Evolutionary conservation across 2,329 filamentous ascomycete genomes (phyloP).

Genomic region (Alternaria gansuensis): DNA sequence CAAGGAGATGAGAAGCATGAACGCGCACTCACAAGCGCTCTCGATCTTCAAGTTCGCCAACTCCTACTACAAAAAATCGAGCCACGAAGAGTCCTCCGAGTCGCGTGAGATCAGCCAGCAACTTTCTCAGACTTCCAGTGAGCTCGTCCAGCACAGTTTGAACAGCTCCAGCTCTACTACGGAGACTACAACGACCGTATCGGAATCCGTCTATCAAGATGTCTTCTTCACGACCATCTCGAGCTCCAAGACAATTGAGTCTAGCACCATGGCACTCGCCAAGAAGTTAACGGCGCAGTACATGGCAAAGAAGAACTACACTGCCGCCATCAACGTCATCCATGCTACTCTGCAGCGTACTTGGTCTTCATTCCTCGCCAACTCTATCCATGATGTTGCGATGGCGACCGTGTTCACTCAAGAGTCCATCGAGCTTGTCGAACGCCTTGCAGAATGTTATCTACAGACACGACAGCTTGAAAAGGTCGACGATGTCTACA

Average conservation of each 20-base stretch:
- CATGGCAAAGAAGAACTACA: slow-evolving; percentile 59
- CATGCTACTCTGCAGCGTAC: slow-evolving; percentile 57
- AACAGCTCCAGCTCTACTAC: slow-evolving; percentile 45
- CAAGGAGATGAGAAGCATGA: slow-evolving; percentile 58
- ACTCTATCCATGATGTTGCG: slow-evolving; percentile 56
- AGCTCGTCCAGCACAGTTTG: slow-evolving; percentile 54
- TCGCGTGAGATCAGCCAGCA: slow-evolving; percentile 56
- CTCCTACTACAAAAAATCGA: slow-evolving; percentile 46
- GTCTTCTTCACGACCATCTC: slow-evolving; percentile 56
- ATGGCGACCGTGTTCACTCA: slow-evolving; percentile 56
- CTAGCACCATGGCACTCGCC: slow-evolving; percentile 54
- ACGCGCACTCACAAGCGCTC: slow-evolving; percentile 57
- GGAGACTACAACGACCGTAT: slow-evolving; percentile 49
- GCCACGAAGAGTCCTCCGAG: slow-evolving; percentile 49
- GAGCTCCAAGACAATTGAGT: slow-evolving; percentile 53
- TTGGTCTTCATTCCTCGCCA: slow-evolving; percentile 59
- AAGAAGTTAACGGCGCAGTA: slow-evolving; percentile 55
- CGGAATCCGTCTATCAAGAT: slow-evolving; percentile 57
- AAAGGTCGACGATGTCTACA: slow-evolving; percentile 53
- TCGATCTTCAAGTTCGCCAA: slow-evolving; percentile 58
- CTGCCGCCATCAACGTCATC: slow-evolving; percentile 58
- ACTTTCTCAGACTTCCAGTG: slow-evolving; percentile 55
- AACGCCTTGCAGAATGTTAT: slow-evolving; percentile 59
- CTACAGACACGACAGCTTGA: slow-evolving; percentile 49
- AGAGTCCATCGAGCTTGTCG: slow-evolving; percentile 59